Percentiles rank a stretch among this genome's conserved stretches.
phyloP scores from a whole-genome alignment of 805 yeast species.

The Pachysolen tannophilus region DNA sequence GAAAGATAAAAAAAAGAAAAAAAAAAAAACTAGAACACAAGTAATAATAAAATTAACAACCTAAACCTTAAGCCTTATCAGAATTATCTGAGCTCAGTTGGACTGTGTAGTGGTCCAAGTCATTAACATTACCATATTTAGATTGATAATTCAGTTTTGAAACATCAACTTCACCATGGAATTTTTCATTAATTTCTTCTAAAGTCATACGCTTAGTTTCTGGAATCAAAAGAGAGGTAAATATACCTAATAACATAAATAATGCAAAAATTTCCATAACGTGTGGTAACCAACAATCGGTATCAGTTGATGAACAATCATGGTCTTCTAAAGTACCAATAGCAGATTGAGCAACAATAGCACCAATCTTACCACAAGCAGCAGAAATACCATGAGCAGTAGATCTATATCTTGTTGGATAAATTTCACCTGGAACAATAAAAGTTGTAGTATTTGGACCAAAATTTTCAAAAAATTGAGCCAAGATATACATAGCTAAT shows the following conservation, averaged over 20 bases:
- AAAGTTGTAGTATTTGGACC: slow-evolving; percentile 94
- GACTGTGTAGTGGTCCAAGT: slow-evolving; percentile 4
- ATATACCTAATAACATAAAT: slow-evolving; percentile 79
- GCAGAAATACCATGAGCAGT: slow-evolving; percentile 95
- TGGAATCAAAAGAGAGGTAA: slow-evolving; percentile 62
- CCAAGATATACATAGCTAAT: slow-evolving; percentile 69
- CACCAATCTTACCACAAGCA: slow-evolving; percentile 88
- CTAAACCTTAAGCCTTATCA: slow-evolving; percentile 4
- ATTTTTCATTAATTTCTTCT: slow-evolving; percentile 73
- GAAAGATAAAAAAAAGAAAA: no score
- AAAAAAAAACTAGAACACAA: not conserved
- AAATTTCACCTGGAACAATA: slow-evolving; percentile 84
- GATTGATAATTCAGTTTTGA: slow-evolving; percentile 29
- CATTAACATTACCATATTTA: not conserved
- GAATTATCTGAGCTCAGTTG: slow-evolving; percentile 3
- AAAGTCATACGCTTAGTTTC: slow-evolving; percentile 90
- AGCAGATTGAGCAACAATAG: slow-evolving; percentile 84
- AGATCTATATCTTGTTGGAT: slow-evolving; percentile 93
- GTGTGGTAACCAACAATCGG: slow-evolving; percentile 79
- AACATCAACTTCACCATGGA: slow-evolving; percentile 71
- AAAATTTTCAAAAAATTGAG: slow-evolving; percentile 84
- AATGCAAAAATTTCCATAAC: slow-evolving; percentile 92
- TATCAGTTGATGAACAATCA: slow-evolving; percentile 54
- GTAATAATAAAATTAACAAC: not conserved
- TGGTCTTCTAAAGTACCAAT: slow-evolving; percentile 79